Percentiles rank a stretch among this genome's conserved stretches.
Conservation (phyloP, 2,329 filamentous ascomycete species). For the Aspergillus puulaauensis region DNA sequence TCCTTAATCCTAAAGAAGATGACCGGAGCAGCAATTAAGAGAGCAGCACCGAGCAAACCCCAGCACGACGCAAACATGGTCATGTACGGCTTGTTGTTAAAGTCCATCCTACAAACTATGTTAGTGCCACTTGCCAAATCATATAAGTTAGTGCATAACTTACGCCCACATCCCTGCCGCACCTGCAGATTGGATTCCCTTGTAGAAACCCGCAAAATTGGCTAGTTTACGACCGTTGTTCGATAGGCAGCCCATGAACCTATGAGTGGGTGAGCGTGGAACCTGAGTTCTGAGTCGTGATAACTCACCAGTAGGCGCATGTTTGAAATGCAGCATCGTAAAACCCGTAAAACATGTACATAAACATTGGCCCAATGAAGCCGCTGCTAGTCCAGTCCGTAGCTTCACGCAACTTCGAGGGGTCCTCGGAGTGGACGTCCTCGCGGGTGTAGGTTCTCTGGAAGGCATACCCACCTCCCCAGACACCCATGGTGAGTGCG, state of each 20-base stretch:
- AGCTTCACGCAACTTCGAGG: constrained; percentile 22
- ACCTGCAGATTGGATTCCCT: constrained; percentile 85
- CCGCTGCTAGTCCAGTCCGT: constrained; percentile 67
- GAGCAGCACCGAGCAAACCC: constrained; percentile 70
- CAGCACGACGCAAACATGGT: constrained; percentile 73
- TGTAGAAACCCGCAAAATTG: constrained; percentile 90
- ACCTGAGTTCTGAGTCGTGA: not conserved
- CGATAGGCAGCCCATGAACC: constrained; percentile 88
- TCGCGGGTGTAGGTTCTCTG: constrained; percentile 61
- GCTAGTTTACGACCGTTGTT: constrained; percentile 91
- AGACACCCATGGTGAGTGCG: constrained; percentile 71
- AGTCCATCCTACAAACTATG: constrained; percentile 67
- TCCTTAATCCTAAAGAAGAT: constrained; percentile 79
- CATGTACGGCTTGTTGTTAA: constrained; percentile 62
- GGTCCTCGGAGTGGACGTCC: not conserved
- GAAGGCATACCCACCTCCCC: constrained; percentile 81
- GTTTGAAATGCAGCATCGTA: constrained; percentile 92
- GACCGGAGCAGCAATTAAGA: constrained; percentile 75
- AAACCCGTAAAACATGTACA: constrained; percentile 89
- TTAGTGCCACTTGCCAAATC: not conserved
- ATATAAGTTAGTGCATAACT: constrained; percentile 14
- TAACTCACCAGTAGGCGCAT: constrained; percentile 74
- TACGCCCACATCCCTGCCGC: constrained; percentile 59
- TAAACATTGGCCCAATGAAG: constrained; percentile 77
- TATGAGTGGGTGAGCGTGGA: constrained; percentile 27